Conservation (phyloP, 371 early-diverging fungal species). For the Dichotomocladium elegans region DNA sequence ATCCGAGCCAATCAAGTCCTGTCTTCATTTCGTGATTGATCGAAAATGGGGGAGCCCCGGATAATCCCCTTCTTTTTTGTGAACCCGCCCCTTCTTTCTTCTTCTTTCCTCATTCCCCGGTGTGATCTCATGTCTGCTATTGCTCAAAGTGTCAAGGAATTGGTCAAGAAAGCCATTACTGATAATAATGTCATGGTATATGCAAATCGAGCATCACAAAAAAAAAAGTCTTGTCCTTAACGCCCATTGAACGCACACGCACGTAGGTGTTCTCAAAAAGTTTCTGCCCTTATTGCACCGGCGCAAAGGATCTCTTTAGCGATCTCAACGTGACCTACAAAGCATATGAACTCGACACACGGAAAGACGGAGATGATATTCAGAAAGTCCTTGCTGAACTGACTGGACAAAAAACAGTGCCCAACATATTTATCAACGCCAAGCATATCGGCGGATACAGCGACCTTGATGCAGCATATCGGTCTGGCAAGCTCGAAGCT, state of each 20-base stretch:
- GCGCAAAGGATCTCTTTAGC: slow-evolving; percentile 66
- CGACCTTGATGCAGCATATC: slow-evolving; percentile 54
- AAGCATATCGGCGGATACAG: slow-evolving; percentile 87
- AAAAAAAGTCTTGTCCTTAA: no score
- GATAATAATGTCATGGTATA: slow-evolving; percentile 40
- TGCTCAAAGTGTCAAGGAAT: slow-evolving; percentile 24
- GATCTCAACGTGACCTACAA: slow-evolving; percentile 44
- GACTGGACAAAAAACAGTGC: slow-evolving; percentile 86
- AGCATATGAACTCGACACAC: slow-evolving; percentile 59
- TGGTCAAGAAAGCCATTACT: slow-evolving; percentile 36
- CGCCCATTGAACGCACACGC: no score
- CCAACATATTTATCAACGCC: slow-evolving; percentile 83
- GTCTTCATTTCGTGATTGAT: no score
- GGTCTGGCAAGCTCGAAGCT: slow-evolving; percentile 52
- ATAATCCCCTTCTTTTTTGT: background rate
- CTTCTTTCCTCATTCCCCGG: background rate
- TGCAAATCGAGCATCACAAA: no score
- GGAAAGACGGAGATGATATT: slow-evolving; percentile 69
- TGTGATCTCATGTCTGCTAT: slow-evolving; percentile 5
- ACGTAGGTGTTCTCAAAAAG: slow-evolving; percentile 84
- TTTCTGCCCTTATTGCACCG: slow-evolving; percentile 81
- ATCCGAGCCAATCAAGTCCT: no score
- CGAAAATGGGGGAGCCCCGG: no score
- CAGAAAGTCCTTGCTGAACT: slow-evolving; percentile 66
- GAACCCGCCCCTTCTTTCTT: background rate